Evolutionary conservation across 495 filamentous ascomycete species (phyloP).

Genomic region (Penicillium fimorum): DNA sequence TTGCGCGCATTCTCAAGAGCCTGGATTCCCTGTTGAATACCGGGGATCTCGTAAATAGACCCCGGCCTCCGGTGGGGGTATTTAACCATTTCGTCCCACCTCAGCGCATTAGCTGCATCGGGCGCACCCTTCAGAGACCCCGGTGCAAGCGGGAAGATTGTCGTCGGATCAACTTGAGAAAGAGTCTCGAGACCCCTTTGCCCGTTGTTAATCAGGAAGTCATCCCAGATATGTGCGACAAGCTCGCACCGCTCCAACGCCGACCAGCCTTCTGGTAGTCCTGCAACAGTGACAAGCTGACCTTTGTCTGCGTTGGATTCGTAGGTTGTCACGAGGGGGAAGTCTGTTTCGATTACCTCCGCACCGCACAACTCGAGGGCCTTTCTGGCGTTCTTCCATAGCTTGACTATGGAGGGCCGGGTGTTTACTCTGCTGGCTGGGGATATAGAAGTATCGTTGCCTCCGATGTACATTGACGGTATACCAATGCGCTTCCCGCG

Average conservation of each 20-base stretch:
- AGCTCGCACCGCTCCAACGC: conserved; percentile 36
- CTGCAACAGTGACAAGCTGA: conserved; percentile 32
- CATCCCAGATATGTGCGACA: conserved; percentile 37
- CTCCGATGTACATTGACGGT: conserved; percentile 38
- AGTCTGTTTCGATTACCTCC: conserved; percentile 34
- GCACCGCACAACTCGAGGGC: conserved; percentile 31
- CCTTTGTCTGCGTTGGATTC: conserved; percentile 31
- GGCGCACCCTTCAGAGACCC: conserved; percentile 31
- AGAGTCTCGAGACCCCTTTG: conserved; percentile 29
- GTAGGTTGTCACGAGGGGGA: conserved; percentile 33
- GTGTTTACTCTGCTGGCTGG: conserved; percentile 25
- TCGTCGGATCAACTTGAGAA: conserved; percentile 28
- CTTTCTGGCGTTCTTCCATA: conserved; percentile 30
- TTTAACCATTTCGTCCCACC: conserved; percentile 36
- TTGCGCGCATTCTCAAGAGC: conserved; percentile 33
- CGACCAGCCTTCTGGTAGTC: conserved; percentile 33
- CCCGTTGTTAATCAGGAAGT: conserved; percentile 30
- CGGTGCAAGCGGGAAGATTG: conserved; percentile 36
- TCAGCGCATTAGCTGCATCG: conserved; percentile 31
- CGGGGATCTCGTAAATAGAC: conserved; percentile 29
- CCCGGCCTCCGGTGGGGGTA: conserved; percentile 28
- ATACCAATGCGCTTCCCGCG: conserved; percentile 34
- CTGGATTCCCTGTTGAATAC: conserved; percentile 26
- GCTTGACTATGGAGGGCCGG: conserved; percentile 29
- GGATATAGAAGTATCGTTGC: conserved; percentile 19